These are phyloP conservation scores for Trichosporon coremiiforme DNA, from an alignment of 1,284 basidiomycete species.

Conservation along the genomic window DNA sequence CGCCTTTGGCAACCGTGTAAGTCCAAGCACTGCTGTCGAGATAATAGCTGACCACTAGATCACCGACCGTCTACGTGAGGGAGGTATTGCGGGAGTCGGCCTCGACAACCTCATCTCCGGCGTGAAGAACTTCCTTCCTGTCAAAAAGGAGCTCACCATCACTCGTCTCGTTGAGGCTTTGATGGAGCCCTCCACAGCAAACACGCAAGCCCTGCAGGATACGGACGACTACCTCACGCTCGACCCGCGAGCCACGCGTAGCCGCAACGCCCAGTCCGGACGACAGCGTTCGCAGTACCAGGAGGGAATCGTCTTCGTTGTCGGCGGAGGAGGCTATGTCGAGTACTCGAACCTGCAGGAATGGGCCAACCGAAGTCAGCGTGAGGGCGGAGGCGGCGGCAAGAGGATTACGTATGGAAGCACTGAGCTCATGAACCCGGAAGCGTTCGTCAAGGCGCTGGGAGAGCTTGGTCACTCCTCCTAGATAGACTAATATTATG, in stretches of 20 bases:
- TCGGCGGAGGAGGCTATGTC: constrained; percentile 95
- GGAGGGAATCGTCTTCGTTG: constrained; percentile 90
- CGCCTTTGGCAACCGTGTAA: constrained; percentile 82
- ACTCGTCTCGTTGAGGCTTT: constrained; percentile 92
- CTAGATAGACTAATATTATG: constrained; percentile 23
- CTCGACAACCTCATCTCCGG: constrained; percentile 95
- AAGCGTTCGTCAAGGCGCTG: constrained; percentile 68
- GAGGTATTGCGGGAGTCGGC: constrained; percentile 65
- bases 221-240: constrained; percentile 96
- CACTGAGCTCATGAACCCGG: constrained; percentile 91
- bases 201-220: constrained; percentile 88
- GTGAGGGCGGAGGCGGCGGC: constrained; percentile 59
- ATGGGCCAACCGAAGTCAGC: constrained; percentile 70
- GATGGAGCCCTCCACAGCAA: constrained; percentile 92
- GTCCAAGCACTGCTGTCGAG: constrained; percentile 41
- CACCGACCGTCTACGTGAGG: constrained; percentile 90
- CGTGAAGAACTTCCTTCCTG: constrained; percentile 96
- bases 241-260: constrained; percentile 77
- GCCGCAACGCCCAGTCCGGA: constrained; percentile 59
- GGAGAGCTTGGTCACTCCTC: constrained; percentile 45
- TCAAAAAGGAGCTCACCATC: constrained; percentile 88
- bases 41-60: constrained; percentile 55
- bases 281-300: constrained; percentile 64
- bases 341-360: constrained; percentile 96
- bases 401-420: constrained; percentile 91